Conservation (phyloP, 352 stramenopile genomes). For the Globisporangium emineosum region DNA sequence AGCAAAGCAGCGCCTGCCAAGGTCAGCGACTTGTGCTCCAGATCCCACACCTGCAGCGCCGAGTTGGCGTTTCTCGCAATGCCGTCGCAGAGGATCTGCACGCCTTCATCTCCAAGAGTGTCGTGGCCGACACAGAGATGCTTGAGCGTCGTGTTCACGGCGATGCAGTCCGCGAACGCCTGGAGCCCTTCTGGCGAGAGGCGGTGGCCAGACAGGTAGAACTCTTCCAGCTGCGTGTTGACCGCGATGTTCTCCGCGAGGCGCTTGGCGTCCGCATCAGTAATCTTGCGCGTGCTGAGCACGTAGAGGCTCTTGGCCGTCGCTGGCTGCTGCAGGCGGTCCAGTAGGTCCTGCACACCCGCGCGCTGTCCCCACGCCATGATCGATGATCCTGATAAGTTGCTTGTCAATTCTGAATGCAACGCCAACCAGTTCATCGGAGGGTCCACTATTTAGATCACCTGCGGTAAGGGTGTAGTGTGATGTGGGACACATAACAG, state of each 20-base stretch:
- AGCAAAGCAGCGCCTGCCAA: conserved; percentile 42
- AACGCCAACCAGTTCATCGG: conserved; percentile 1
- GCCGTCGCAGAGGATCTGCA: conserved; percentile 42
- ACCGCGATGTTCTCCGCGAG: conserved; percentile 49
- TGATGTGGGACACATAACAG: not conserved
- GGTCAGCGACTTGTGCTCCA: conserved; percentile 69
- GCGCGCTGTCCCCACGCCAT: conserved; percentile 77
- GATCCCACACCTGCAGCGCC: conserved; percentile 55
- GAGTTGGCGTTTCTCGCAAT: conserved; percentile 54
- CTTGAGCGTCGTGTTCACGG: conserved; percentile 60
- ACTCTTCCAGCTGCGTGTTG: conserved; percentile 65
- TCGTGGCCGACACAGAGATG: conserved; percentile 68
- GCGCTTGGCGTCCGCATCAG: conserved; percentile 42
- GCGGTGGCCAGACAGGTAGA: conserved; percentile 77
- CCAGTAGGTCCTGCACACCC: conserved; percentile 72
- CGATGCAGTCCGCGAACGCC: conserved; percentile 65
- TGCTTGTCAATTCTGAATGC: conserved; percentile 1
- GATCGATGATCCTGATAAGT: not conserved
- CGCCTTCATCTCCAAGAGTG: conserved; percentile 45
- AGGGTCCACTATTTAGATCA: not conserved
- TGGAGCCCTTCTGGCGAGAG: conserved; percentile 36
- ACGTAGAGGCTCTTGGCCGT: conserved; percentile 71
- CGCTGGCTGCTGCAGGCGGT: conserved; percentile 55
- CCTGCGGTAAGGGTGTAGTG: not conserved
- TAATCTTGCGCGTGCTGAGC: conserved; percentile 65